phyloP scores from a whole-genome alignment of 176 grass and related monocot genomes.

The Elymus sibiricus region DNA sequence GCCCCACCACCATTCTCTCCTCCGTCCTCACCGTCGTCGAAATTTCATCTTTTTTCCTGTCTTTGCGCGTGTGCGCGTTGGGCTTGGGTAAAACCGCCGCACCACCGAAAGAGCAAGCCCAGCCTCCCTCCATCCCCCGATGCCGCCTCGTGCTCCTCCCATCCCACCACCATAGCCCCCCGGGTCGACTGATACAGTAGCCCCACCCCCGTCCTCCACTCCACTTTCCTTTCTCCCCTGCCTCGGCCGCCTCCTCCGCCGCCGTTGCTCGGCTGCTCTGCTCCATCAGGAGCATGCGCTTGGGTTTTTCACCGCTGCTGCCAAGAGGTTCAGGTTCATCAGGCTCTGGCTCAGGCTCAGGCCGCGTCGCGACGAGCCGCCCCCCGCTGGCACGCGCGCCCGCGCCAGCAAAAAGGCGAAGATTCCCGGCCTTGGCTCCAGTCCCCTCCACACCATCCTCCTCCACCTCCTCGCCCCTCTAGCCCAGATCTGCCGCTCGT shows the following conservation, averaged over 20 bases:
- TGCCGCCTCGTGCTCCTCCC: slow-evolving; percentile 14
- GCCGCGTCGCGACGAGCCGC: slow-evolving; percentile 55
- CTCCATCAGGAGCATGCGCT: slow-evolving; percentile 9
- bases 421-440: slow-evolving; percentile 35
- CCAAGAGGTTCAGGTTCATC: neutral
- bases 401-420: slow-evolving; percentile 34
- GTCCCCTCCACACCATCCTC: slow-evolving; percentile 38
- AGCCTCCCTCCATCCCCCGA: neutral
- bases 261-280: neutral
- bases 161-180: too few relatives aligned
- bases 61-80: neutral
- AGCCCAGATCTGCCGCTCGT: slow-evolving; percentile 40
- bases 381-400: slow-evolving; percentile 45
- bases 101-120: neutral
- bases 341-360: neutral
- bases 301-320: slow-evolving; percentile 26
- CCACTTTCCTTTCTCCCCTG: neutral
- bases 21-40: neutral
- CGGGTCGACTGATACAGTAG: too few relatives aligned
- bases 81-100: slow-evolving; percentile 2
- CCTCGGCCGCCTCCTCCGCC: neutral
- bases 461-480: neutral
- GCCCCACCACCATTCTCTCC: slow-evolving; percentile 14
- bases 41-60: neutral
- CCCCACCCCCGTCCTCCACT: neutral